phyloP scores from a whole-genome alignment of 345 rosid species.

The Eucalyptus erythrocorys region DNA sequence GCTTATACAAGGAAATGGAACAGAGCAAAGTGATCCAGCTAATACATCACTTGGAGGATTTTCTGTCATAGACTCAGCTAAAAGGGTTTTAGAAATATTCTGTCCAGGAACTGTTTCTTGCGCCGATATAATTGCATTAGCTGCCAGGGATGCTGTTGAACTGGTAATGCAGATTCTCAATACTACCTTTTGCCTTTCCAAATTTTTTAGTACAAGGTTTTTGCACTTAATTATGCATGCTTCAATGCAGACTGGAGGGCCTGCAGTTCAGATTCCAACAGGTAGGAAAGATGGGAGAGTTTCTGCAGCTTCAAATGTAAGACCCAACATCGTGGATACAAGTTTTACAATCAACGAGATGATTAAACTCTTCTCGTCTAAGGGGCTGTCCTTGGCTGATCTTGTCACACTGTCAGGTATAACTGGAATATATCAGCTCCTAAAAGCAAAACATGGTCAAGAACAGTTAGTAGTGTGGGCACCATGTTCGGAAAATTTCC shows the following conservation, averaged over 20 bases:
- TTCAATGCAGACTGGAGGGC: slow-evolving; percentile 54
- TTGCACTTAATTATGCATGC: neutral
- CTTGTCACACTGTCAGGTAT: slow-evolving; percentile 66
- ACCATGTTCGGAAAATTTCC: neutral
- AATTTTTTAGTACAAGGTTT: neutral
- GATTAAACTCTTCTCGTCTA: slow-evolving; percentile 43
- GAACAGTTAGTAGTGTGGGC: neutral
- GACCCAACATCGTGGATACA: slow-evolving; percentile 62
- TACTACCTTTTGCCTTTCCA: neutral
- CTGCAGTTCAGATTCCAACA: slow-evolving; percentile 38
- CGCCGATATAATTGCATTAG: slow-evolving; percentile 59
- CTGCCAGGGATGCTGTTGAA: slow-evolving; percentile 75
- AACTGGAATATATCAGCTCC: neutral
- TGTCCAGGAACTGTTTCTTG: slow-evolving; percentile 69
- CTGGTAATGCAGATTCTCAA: slow-evolving; percentile 16
- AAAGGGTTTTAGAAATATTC: slow-evolving; percentile 51
- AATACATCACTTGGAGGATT: slow-evolving; percentile 70
- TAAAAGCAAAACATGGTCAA: neutral
- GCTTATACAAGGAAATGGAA: slow-evolving; percentile 69
- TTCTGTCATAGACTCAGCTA: slow-evolving; percentile 51
- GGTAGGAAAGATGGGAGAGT: slow-evolving; percentile 65
- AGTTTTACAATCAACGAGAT: slow-evolving; percentile 56
- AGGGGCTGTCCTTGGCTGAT: slow-evolving; percentile 61
- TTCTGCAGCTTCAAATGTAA: slow-evolving; percentile 41
- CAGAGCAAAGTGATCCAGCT: slow-evolving; percentile 76